phyloP scores from a whole-genome alignment of 768 basidiomycete species.

The Clitopilus passeckerianus region DNA sequence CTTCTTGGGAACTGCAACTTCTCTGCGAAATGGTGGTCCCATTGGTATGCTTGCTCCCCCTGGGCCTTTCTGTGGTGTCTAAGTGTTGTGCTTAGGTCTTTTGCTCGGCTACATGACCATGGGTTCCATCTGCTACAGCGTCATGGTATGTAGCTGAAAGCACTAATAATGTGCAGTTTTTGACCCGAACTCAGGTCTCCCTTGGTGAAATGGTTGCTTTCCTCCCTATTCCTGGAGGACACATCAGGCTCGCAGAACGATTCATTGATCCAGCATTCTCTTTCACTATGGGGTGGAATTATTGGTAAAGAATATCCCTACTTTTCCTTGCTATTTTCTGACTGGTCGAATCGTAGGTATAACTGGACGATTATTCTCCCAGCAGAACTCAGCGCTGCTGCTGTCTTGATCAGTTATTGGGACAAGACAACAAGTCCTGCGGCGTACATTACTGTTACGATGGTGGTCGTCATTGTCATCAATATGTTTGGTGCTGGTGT shows the following conservation, averaged over 20 bases:
- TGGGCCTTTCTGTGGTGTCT: not conserved
- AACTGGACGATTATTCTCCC: conserved; percentile 67
- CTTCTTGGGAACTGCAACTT: conserved; percentile 60
- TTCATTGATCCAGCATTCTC: conserved; percentile 78
- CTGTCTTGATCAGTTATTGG: conserved; percentile 79
- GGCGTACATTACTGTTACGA: conserved; percentile 74
- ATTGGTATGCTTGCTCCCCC: conserved; percentile 36
- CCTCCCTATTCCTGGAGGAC: conserved; percentile 74
- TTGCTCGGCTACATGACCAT: conserved; percentile 65
- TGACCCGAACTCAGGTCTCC: conserved; percentile 34
- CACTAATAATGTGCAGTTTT: not conserved
- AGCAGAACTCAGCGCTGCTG: conserved; percentile 69
- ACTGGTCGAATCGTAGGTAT: conserved; percentile 25
- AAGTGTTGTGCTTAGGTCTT: conserved; percentile 37
- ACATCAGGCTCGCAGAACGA: conserved; percentile 77
- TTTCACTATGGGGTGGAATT: conserved; percentile 51
- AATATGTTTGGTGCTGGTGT: conserved; percentile 74
- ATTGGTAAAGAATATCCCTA: conserved; percentile 24
- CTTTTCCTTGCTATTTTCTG: not conserved
- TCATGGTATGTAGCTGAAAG: conserved; percentile 48
- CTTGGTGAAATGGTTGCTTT: conserved; percentile 76
- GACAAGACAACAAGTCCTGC: conserved; percentile 51
- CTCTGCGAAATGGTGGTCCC: conserved; percentile 57
- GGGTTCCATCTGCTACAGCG: conserved; percentile 64
- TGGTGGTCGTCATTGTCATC: conserved; percentile 72